phyloP scores from a whole-genome alignment of 441 rosid genomes.

The Brassica balearica region DNA sequence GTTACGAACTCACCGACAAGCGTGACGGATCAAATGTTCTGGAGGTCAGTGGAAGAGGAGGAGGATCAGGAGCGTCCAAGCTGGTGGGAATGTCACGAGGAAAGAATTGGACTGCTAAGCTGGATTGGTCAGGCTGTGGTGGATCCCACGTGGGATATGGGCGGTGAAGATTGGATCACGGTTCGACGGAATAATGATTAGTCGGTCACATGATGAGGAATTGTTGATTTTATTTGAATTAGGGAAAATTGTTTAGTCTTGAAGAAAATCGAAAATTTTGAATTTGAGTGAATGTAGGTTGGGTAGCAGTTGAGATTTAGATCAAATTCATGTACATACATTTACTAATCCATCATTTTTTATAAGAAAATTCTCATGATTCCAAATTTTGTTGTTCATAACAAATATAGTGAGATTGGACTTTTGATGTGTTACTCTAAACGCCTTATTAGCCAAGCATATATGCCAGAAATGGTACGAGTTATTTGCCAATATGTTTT shows the following conservation, averaged over 20 bases:
- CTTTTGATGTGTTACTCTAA: not conserved
- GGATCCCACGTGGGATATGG: constrained; percentile 54
- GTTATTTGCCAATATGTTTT: not conserved
- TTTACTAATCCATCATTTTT: constrained; percentile 30
- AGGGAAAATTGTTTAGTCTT: not conserved
- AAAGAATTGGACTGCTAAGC: constrained; percentile 62
- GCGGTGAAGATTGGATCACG: constrained; percentile 59
- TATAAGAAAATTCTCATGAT: not conserved
- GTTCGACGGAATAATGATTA: constrained; percentile 43
- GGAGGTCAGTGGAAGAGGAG: constrained; percentile 57
- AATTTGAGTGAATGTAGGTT: constrained; percentile 19
- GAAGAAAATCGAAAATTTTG: constrained; percentile 9
- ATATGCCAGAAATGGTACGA: not conserved
- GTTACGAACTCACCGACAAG: constrained; percentile 74
- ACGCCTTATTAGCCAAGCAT: not conserved
- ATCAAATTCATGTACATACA: constrained; percentile 22
- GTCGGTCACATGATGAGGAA: constrained; percentile 32
- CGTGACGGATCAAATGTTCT: constrained; percentile 64
- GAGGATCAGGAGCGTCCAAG: constrained; percentile 31
- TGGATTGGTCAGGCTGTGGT: constrained; percentile 30
- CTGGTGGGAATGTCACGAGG: constrained; percentile 40
- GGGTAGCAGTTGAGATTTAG: not conserved
- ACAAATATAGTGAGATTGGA: not conserved
- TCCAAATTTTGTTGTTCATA: not conserved
- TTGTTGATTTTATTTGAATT: not conserved